Conservation (phyloP, 164 flowering plant genomes). For the Kalanchoe fedtschenkoi region DNA sequence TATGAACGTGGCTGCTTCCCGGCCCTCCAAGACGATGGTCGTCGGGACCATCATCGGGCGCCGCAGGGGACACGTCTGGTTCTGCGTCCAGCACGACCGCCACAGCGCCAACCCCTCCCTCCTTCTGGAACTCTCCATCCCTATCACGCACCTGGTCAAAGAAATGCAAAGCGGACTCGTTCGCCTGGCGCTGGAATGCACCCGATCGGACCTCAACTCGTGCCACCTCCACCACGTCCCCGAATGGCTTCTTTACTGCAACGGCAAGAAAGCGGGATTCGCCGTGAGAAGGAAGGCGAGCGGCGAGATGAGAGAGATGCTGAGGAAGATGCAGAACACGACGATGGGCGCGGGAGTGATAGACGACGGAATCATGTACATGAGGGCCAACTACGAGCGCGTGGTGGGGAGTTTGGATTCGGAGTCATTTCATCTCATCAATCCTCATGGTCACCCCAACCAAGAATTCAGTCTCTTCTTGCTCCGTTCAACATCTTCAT, state of each 20-base stretch:
- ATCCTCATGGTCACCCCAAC: conserved; percentile 48
- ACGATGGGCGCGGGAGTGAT: conserved; percentile 79
- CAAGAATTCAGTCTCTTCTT: conserved; percentile 86
- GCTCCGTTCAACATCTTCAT: conserved; percentile 42
- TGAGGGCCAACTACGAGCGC: conserved; percentile 75
- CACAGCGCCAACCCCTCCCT: conserved; percentile 40
- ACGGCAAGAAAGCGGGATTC: conserved; percentile 58
- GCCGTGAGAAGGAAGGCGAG: conserved; percentile 37
- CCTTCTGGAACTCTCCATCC: conserved; percentile 60
- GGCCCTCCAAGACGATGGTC: conserved; percentile 62
- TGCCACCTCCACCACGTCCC: conserved; percentile 56
- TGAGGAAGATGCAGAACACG: conserved; percentile 55
- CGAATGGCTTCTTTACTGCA: conserved; percentile 57
- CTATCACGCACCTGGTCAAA: conserved; percentile 43
- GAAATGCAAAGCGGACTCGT: conserved; percentile 68
- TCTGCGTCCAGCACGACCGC: conserved; percentile 65
- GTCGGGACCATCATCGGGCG: conserved; percentile 71
- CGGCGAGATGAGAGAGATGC: conserved; percentile 27
- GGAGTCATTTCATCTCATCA: conserved; percentile 72
- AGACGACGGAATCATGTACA: conserved; percentile 50
- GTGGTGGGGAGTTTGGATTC: conserved; percentile 58
- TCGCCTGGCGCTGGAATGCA: conserved; percentile 62
- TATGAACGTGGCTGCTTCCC: conserved; percentile 21
- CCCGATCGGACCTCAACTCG: conserved; percentile 18
- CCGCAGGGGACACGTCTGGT: conserved; percentile 55